A percentile compares a stretch with the other conserved stretches of the same genome.
phyloP scores from a whole-genome alignment of 768 basidiomycete genomes.

The Austroboletus eburneus region DNA sequence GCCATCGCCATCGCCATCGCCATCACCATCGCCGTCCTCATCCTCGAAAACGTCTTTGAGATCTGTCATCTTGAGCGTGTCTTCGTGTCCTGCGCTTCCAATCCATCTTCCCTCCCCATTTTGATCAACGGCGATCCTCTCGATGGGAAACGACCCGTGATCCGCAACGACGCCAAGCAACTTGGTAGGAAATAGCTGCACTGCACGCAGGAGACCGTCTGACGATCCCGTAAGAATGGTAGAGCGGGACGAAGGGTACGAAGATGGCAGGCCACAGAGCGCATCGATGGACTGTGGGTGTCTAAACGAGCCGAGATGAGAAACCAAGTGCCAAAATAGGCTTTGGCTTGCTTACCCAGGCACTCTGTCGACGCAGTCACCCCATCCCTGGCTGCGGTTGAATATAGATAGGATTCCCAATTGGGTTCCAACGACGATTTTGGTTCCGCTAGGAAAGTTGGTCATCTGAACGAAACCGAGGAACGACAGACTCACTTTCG shows the following conservation, averaged over 20 bases:
- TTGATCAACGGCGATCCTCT: constrained; percentile 69
- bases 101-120: constrained; percentile 71
- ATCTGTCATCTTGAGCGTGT: constrained; percentile 80
- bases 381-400: constrained; percentile 84
- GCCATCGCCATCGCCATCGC: constrained; percentile 27
- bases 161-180: constrained; percentile 87
- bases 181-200: constrained; percentile 85
- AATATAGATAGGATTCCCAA: constrained; percentile 87
- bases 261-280: constrained; percentile 66
- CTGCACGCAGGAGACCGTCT: constrained; percentile 84
- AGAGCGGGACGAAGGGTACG: constrained; percentile 57
- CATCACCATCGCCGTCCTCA: constrained; percentile 26
- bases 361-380: constrained; percentile 86
- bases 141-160: constrained; percentile 90
- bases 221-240: constrained; percentile 87
- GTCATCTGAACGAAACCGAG: not conserved
- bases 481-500: constrained; percentile 52
- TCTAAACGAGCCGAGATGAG: constrained; percentile 37
- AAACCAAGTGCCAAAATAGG: not conserved
- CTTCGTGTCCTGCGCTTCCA: constrained; percentile 92
- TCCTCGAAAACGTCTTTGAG: constrained; percentile 67
- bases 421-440: constrained; percentile 86
- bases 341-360: constrained; percentile 58
- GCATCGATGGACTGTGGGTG: constrained; percentile 92
- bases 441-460: constrained; percentile 50